Percentiles rank a stretch among this genome's conserved stretches.
Conservation (phyloP, 2,329 filamentous ascomycete species). For the Colletotrichum gloeosporioides region DNA sequence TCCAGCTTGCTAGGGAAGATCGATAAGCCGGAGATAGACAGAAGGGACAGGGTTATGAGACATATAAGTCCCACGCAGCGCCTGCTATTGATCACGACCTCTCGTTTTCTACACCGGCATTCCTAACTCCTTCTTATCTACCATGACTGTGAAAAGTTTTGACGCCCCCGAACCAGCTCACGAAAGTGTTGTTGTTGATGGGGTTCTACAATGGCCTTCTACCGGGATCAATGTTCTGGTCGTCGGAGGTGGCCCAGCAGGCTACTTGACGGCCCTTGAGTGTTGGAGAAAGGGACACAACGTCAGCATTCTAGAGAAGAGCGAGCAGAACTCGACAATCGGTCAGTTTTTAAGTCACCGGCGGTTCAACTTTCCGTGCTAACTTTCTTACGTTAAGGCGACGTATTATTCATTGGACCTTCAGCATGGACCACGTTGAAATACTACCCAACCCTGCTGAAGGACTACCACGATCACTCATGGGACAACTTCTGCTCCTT, state of each 20-base stretch:
- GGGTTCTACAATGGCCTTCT: not conserved
- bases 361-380: not conserved
- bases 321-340: not conserved
- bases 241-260: not conserved
- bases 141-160: not conserved
- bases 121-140: not conserved
- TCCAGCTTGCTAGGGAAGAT: not conserved
- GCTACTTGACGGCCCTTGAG: not conserved
- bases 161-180: not conserved
- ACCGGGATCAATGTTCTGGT: not conserved
- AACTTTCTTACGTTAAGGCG: not conserved
- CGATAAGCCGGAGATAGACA: not conserved
- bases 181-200: not conserved
- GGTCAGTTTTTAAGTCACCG: not conserved
- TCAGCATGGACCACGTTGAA: not conserved
- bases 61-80: not conserved
- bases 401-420: not conserved
- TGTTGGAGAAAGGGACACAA: conserved; percentile 2
- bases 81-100: not conserved
- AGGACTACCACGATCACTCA: not conserved
- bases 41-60: not conserved
- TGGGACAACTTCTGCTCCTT: not conserved
- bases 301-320: not conserved
- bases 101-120: not conserved
- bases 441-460: not conserved